Conservation (phyloP, 805 yeast species). For the Monosporozyma aquatica region DNA sequence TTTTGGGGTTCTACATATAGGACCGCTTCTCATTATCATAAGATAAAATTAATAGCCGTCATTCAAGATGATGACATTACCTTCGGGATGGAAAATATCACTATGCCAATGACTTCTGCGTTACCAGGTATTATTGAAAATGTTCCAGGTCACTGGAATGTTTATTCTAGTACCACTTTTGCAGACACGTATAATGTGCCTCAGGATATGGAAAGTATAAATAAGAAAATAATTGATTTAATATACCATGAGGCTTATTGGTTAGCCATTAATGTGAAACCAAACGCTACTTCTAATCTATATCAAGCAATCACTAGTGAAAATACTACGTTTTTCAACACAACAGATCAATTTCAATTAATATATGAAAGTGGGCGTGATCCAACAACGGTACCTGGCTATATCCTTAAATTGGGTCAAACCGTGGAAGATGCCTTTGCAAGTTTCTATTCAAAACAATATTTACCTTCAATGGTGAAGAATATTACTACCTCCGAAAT, state of each 20-base stretch:
- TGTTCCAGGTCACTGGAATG: slow-evolving; percentile 25
- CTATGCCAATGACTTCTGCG: slow-evolving; percentile 1
- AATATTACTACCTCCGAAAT: slow-evolving; percentile 5
- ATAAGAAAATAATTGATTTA: slow-evolving; percentile 34
- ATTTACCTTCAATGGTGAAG: slow-evolving; percentile 15
- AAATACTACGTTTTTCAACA: slow-evolving; percentile 13
- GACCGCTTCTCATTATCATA: slow-evolving; percentile 13
- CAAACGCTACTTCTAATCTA: slow-evolving; percentile 36
- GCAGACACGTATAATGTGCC: slow-evolving; percentile 9
- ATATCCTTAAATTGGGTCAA: slow-evolving; percentile 37
- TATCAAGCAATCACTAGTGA: slow-evolving; percentile 19
- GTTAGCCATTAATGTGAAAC: slow-evolving; percentile 47
- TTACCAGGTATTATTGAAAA: slow-evolving; percentile 3
- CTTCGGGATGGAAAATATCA: not conserved
- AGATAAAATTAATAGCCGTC: slow-evolving; percentile 1
- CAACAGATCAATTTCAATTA: slow-evolving; percentile 28
- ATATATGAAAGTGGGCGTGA: slow-evolving; percentile 61
- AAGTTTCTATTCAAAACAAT: slow-evolving; percentile 5
- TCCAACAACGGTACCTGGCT: slow-evolving; percentile 37
- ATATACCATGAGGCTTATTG: slow-evolving; percentile 53
- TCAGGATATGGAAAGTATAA: slow-evolving; percentile 14
- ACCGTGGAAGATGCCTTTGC: slow-evolving; percentile 25
- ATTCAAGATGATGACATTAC: slow-evolving; percentile 3
- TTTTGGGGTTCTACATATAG: slow-evolving; percentile 33
- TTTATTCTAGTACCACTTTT: slow-evolving; percentile 23